phyloP scores from a whole-genome alignment of 768 basidiomycete genomes.

The Glaciozyma antarctica region DNA sequence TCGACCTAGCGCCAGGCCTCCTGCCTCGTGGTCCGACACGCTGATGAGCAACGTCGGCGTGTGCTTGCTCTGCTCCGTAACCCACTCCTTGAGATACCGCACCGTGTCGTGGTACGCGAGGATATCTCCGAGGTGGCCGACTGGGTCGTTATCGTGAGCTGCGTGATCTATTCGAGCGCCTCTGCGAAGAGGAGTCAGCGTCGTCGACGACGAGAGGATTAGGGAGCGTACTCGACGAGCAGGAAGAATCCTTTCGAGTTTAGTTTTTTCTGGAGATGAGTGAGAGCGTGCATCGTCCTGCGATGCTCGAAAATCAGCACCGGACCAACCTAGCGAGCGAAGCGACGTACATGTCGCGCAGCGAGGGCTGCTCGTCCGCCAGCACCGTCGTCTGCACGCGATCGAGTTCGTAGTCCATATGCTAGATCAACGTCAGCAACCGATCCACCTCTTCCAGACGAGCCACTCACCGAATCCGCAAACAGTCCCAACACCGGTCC shows the following conservation, averaged over 20 bases:
- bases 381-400: constrained; percentile 15
- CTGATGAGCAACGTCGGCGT: constrained; percentile 32
- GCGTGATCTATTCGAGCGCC: neutral
- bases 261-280: constrained; percentile 18
- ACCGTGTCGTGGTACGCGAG: constrained; percentile 35
- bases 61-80: constrained; percentile 22
- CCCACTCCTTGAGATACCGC: constrained; percentile 26
- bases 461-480: constrained; percentile 15
- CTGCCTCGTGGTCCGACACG: constrained; percentile 37
- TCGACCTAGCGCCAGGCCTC: constrained; percentile 33
- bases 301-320: neutral
- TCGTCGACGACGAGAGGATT: neutral
- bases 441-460: neutral
- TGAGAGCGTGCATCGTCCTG: constrained; percentile 33
- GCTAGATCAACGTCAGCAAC: constrained; percentile 9
- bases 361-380: constrained; percentile 28
- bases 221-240: constrained; percentile 33
- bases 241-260: constrained; percentile 34
- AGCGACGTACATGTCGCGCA: constrained; percentile 33
- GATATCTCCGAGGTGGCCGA: constrained; percentile 32
- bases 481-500: constrained; percentile 32
- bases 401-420: constrained; percentile 36
- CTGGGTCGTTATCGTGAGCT: constrained; percentile 23
- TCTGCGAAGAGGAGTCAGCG: neutral
- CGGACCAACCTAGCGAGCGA: neutral